phyloP scores from a whole-genome alignment of 192 early-diverging fungal species.

The Coemansia sp. region DNA sequence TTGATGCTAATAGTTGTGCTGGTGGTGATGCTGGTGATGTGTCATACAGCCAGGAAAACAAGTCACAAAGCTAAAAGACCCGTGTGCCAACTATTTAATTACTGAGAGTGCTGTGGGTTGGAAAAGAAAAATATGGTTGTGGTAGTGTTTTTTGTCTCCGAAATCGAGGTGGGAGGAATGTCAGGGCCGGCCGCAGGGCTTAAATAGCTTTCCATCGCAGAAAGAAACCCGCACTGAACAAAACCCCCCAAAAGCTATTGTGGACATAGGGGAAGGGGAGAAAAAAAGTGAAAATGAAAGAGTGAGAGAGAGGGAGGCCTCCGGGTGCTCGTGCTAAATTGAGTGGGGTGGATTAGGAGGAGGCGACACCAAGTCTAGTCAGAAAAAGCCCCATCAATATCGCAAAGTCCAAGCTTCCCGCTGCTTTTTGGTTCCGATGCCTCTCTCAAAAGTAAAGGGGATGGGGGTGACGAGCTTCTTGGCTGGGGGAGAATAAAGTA shows the following conservation, averaged over 20 bases:
- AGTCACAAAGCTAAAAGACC: neutral
- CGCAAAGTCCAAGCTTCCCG: neutral
- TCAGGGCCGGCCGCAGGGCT: neutral
- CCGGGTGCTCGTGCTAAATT: neutral
- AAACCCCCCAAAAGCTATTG: neutral
- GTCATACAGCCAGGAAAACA: slow-evolving; percentile 15
- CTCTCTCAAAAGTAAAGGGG: neutral
- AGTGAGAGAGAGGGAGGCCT: neutral
- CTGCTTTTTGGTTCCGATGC: neutral
- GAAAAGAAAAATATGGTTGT: neutral
- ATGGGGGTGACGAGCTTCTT: neutral
- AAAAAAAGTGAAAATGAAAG: neutral
- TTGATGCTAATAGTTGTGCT: no score
- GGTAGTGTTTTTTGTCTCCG: neutral
- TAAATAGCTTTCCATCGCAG: neutral
- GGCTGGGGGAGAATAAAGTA: neutral
- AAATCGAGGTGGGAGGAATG: neutral
- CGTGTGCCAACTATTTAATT: no score
- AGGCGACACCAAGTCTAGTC: neutral
- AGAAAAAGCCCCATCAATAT: slow-evolving; percentile 3
- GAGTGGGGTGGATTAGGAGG: neutral
- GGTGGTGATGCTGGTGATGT: slow-evolving; percentile 1
- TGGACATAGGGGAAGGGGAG: no score
- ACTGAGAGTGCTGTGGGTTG: neutral
- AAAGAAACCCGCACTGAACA: neutral